phyloP scores from a whole-genome alignment of 192 early-diverging fungal species.

The Gamsiella multidivaricata region DNA sequence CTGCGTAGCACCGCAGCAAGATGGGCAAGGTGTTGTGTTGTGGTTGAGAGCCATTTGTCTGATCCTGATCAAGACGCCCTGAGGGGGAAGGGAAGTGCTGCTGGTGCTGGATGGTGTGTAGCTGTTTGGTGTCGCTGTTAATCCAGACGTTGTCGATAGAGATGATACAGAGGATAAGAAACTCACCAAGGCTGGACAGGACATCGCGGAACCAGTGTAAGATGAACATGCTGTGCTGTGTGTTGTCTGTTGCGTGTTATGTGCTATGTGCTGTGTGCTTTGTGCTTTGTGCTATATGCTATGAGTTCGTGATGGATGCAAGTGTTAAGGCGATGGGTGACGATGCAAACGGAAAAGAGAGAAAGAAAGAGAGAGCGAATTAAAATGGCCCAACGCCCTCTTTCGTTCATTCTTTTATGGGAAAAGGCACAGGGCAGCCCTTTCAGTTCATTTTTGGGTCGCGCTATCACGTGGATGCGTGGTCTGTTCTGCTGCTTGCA shows the following conservation, averaged over 20 bases:
- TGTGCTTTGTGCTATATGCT: no score
- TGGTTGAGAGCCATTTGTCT: no score
- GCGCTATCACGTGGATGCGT: no score
- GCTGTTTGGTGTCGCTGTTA: not conserved
- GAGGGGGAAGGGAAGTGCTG: no score
- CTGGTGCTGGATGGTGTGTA: no score
- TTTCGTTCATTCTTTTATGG: not conserved
- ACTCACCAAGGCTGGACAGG: slow-evolving; percentile 88
- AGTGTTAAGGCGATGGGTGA: not conserved
- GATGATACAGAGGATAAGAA: not conserved
- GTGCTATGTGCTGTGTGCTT: no score
- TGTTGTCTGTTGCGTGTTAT: no score
- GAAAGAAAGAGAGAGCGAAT: not conserved
- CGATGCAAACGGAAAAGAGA: not conserved
- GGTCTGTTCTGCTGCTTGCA: not conserved
- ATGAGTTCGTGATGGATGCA: no score
- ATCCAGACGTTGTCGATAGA: not conserved
- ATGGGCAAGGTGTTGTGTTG: no score
- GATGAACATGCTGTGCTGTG: slow-evolving; percentile 82
- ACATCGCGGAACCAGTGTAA: slow-evolving; percentile 99
- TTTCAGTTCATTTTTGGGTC: not conserved
- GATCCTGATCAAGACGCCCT: no score
- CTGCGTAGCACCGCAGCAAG: no score
- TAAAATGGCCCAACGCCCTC: not conserved
- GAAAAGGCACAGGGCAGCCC: slow-evolving; percentile 1